phyloP scores from a whole-genome alignment of 2,329 filamentous ascomycete species.

The Ophiocordyceps camponoti-rufipedis region DNA sequence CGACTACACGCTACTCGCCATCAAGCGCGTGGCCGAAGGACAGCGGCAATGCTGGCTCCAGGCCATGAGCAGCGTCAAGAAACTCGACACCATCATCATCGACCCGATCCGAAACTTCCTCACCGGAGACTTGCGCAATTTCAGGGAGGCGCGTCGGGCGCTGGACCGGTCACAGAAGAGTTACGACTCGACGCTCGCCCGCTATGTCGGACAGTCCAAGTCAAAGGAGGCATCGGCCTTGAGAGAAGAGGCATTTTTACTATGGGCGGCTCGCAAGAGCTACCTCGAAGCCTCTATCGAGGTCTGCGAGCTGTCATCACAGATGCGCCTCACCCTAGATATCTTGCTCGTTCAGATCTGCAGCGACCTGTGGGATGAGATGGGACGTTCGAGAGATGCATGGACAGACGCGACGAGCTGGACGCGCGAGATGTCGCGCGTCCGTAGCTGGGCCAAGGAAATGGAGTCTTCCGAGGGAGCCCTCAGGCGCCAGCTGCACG shows the following conservation, averaged over 20 bases:
- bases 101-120: conserved; percentile 74
- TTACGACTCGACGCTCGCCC: conserved; percentile 64
- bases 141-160: conserved; percentile 65
- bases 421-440: conserved; percentile 70
- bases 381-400: conserved; percentile 53
- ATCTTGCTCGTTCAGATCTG: conserved; percentile 73
- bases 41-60: conserved; percentile 77
- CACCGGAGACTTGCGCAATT: conserved; percentile 57
- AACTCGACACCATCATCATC: conserved; percentile 56
- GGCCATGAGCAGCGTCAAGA: conserved; percentile 54
- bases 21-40: conserved; percentile 71
- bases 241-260: conserved; percentile 85
- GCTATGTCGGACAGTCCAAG: conserved; percentile 75
- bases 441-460: conserved; percentile 82
- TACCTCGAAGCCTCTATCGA: conserved; percentile 90
- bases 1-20: conserved; percentile 79
- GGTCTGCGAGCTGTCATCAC: conserved; percentile 74
- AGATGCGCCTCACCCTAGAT: conserved; percentile 69
- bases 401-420: conserved; percentile 47
- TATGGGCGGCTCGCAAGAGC: conserved; percentile 78
- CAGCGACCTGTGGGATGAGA: conserved; percentile 74
- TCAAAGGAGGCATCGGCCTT: conserved; percentile 83
- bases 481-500: conserved; percentile 66
- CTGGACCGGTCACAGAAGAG: conserved; percentile 68
- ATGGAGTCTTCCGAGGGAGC: conserved; percentile 79